Conservation (phyloP, 768 basidiomycete species). For the Mycena amicta region DNA sequence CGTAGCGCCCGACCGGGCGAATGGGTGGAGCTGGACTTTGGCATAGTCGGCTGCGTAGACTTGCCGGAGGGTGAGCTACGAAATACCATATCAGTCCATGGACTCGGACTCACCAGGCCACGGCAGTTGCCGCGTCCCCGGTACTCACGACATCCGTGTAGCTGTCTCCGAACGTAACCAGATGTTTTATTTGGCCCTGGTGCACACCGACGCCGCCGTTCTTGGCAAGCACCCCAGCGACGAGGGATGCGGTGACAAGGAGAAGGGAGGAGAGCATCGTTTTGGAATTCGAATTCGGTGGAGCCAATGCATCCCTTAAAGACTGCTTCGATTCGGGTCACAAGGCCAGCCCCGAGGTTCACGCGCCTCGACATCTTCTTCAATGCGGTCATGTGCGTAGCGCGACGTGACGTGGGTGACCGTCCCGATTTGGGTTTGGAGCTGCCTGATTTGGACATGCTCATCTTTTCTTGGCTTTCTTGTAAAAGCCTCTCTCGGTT, state of each 20-base stretch:
- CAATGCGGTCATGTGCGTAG: too few relatives aligned
- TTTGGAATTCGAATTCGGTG: neutral
- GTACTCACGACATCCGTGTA: conserved; percentile 55
- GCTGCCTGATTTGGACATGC: too few relatives aligned
- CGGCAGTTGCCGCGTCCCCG: conserved; percentile 46
- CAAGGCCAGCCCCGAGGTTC: neutral
- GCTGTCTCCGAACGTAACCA: conserved; percentile 71
- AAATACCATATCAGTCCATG: too few relatives aligned
- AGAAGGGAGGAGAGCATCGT: neutral
- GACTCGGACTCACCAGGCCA: conserved; percentile 56
- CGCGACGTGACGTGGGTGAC: too few relatives aligned
- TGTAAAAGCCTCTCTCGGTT: too few relatives aligned
- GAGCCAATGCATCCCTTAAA: neutral
- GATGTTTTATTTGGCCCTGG: conserved; percentile 56
- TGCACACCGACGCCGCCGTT: conserved; percentile 31
- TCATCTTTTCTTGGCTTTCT: too few relatives aligned
- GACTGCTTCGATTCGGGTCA: neutral
- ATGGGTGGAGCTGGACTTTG: conserved; percentile 53
- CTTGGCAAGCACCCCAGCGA: neutral
- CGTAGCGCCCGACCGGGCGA: conserved; percentile 63
- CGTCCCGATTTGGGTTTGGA: too few relatives aligned
- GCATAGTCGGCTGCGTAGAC: conserved; percentile 60
- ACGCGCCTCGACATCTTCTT: too few relatives aligned
- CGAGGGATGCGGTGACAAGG: too few relatives aligned
- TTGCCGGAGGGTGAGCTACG: too few relatives aligned